These are phyloP conservation scores for Colletotrichum agaves DNA, from an alignment of 2,329 filamentous ascomycete species.

Conservation along the genomic window DNA sequence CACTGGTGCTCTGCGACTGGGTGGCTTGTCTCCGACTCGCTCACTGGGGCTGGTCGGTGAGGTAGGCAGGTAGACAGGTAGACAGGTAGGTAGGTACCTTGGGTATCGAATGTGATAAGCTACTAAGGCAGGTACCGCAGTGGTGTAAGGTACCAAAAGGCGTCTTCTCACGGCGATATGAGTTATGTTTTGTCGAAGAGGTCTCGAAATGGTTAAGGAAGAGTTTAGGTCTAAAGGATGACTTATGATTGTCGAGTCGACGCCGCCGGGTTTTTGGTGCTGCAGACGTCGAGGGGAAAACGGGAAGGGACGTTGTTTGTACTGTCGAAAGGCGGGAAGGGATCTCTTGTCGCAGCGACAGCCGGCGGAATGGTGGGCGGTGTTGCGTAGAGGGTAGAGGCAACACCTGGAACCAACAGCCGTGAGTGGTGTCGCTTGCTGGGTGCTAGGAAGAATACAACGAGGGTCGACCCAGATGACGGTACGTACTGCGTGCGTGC, in stretches of 20 bases:
- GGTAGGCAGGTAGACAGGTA: neutral
- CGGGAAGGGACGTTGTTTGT: slow-evolving; percentile 18
- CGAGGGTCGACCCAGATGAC: neutral
- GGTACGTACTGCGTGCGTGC: slow-evolving; percentile 10
- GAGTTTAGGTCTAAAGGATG: slow-evolving; percentile 16
- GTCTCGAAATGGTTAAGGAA: neutral
- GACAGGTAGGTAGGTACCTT: slow-evolving; percentile 4
- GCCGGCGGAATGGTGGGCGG: slow-evolving; percentile 32
- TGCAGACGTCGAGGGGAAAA: slow-evolving; percentile 17
- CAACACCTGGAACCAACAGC: slow-evolving; percentile 6
- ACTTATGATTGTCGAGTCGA: slow-evolving; percentile 26
- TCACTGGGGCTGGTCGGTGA: slow-evolving; percentile 10
- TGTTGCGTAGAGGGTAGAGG: slow-evolving; percentile 25
- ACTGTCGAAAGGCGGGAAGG: slow-evolving; percentile 26
- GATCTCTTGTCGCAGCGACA: slow-evolving; percentile 35
- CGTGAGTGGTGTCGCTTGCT: slow-evolving; percentile 30
- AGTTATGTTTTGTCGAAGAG: neutral
- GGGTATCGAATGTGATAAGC: neutral
- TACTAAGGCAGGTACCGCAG: neutral
- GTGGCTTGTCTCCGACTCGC: slow-evolving; percentile 33
- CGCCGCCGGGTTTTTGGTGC: slow-evolving; percentile 21
- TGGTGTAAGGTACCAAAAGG: slow-evolving; percentile 1
- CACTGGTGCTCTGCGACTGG: slow-evolving; percentile 26
- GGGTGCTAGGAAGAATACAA: neutral
- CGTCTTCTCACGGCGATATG: neutral